Conservation (phyloP, 176 grass and related monocot species). For the Hordeum vulgare region MorexV3_pseudomolecules_assembly NC_058520.1:409696326-409696825, state of each 20-base stretch:
- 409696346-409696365: background rate
- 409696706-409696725: no score
- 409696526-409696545: no score
- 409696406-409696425: slow-evolving; percentile 33
- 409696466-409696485: no score
- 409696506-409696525: background rate
- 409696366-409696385: background rate
- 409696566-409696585: background rate
- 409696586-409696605: background rate
- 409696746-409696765: no score
- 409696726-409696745: no score
- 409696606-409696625: background rate
- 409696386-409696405: slow-evolving; percentile 1
- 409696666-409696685: no score
- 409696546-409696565: no score
- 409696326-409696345: background rate
- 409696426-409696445: slow-evolving; percentile 29
- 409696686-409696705: no score
- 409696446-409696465: background rate
- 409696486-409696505: background rate
- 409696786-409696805: no score
- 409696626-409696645: background rate
- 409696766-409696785: no score
- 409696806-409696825: no score
- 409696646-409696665: no score